These are phyloP conservation scores for Rhodotorula babjevae DNA, from an alignment of 768 basidiomycete genomes.

Conservation along the genomic window DNA sequence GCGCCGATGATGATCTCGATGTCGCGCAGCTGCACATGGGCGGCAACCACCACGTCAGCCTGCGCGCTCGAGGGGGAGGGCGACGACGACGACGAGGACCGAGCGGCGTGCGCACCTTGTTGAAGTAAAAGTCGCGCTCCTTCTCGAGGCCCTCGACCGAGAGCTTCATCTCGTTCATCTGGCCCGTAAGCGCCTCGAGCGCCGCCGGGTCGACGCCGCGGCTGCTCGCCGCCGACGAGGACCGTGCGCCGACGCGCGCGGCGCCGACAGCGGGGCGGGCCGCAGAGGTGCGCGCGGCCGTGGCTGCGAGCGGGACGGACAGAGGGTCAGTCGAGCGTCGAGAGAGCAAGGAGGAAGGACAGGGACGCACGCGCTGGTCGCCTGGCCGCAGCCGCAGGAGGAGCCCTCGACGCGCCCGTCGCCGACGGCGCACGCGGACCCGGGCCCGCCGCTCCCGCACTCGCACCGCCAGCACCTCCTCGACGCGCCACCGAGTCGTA, in stretches of 20 bases:
- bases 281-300: conserved; percentile 69
- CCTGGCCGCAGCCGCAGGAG: background rate
- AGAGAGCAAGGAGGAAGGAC: background rate
- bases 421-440: background rate
- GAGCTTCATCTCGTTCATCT: conserved; percentile 72
- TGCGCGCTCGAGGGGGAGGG: no score
- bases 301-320: background rate
- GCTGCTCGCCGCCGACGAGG: conserved; percentile 2
- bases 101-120: conserved; percentile 62
- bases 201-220: conserved; percentile 55
- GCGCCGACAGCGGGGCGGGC: background rate
- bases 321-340: background rate
- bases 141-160: conserved; percentile 90
- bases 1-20: conserved; percentile 91
- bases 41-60: background rate
- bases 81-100: no score
- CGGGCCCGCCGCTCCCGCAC: background rate
- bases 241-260: background rate
- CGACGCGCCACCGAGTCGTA: conserved; percentile 65
- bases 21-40: conserved; percentile 66
- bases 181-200: conserved; percentile 63
- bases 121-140: conserved; percentile 97
- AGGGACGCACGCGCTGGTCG: background rate
- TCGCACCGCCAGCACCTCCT: conserved; percentile 1
- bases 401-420: background rate